Evolutionary conservation across 2,329 filamentous ascomycete genomes (phyloP).

Genomic region (Bipolaris zeicola): DNA sequence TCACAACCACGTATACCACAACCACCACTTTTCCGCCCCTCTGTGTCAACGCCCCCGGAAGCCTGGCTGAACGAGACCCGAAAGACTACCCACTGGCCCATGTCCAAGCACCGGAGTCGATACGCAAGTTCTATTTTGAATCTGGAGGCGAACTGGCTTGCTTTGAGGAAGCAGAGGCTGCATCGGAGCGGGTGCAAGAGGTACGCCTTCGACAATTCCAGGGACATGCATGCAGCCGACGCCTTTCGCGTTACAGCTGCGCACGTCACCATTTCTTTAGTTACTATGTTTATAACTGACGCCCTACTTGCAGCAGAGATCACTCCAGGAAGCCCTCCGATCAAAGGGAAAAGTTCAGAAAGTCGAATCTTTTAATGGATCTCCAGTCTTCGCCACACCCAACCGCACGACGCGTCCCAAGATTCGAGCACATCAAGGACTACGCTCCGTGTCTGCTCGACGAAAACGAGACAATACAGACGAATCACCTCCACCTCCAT

Average conservation of each 20-base stretch:
- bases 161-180: constrained; percentile 67
- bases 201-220: constrained; percentile 48
- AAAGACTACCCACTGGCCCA: constrained; percentile 89
- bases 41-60: constrained; percentile 73
- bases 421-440: constrained; percentile 23
- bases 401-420: constrained; percentile 45
- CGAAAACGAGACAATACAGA: constrained; percentile 51
- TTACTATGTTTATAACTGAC: constrained; percentile 28
- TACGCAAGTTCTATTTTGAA: constrained; percentile 78
- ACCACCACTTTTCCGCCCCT: constrained; percentile 83
- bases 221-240: constrained; percentile 24
- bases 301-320: constrained; percentile 48
- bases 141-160: constrained; percentile 65
- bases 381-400: constrained; percentile 50
- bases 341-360: constrained; percentile 54
- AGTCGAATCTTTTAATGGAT: constrained; percentile 48
- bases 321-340: constrained; percentile 52
- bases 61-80: constrained; percentile 74
- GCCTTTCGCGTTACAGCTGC: constrained; percentile 25
- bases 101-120: constrained; percentile 77
- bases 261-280: constrained; percentile 10
- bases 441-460: constrained; percentile 37
- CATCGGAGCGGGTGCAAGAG: constrained; percentile 59
- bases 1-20: constrained; percentile 92
- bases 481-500: constrained; percentile 57